Base-by-base conservation (phyloP, 2,329 filamentous ascomycete species). In the Neobulgaria alba region DNA sequence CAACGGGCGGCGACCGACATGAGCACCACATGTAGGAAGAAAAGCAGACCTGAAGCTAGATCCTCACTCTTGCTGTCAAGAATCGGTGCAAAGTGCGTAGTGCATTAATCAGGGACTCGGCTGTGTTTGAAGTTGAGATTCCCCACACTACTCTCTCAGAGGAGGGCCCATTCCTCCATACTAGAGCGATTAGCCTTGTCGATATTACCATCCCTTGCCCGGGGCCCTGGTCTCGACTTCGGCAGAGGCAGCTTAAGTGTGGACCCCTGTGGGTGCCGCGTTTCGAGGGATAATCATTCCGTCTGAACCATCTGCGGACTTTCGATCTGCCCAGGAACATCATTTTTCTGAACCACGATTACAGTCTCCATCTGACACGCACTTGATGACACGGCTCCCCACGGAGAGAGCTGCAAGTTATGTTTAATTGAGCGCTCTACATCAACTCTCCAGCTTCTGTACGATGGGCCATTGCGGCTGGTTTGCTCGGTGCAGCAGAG, bases 91-190 rank as follows among this genome's bases (percentile, higher is more conserved):
- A 43, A 46, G 39, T 49, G 51, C 52, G 54, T 54, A 57, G 50
- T 54, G 56, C 56, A 58, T 58, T 53, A 47, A 57, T 50, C 49
- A 52, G 43, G 43, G 46, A 52, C 49, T 57, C 48, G 54, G 46
- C 54, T 42, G 53, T 57, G 56, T 58, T 59, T 59, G 54, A 58
- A 42, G 55, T 58, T 58, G 42, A 54, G 42, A 52, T 51, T 57
- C 53, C 51, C 55, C 54, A 57, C 52, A 56, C 50, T 51, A 36
- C 46, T 47, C 7, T 26, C 12, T 45, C 36, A 45, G 47, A 47
- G 45, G 40, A 45, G 50, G 44, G 51, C 43, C 53, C 54, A 51
- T 52, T 50, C 42, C 7, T 12, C 23, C 23, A 48, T 38, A 52
- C 44, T 48, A 47, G 48, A 41, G 41, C 50, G 46, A 51, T 48